Evolutionary conservation across 2,329 filamentous ascomycete species (phyloP).

Genomic region (Knoxdaviesia capensis): DNA sequence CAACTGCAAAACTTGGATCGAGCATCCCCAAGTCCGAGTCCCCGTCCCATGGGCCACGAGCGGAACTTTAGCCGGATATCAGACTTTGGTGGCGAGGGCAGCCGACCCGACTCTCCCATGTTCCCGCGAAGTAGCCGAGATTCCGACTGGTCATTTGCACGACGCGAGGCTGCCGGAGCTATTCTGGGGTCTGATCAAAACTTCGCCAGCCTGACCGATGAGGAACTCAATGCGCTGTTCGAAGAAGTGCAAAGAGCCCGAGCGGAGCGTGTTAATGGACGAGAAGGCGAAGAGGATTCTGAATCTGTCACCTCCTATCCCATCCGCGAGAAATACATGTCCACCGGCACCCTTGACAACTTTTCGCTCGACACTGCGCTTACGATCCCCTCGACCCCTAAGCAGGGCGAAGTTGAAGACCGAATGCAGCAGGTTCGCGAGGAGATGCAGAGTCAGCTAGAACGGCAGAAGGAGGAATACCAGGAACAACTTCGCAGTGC

Average conservation of each 20-base stretch:
- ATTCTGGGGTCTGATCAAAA: constrained; percentile 83
- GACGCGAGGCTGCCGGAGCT: constrained; percentile 79
- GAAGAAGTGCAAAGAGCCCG: constrained; percentile 83
- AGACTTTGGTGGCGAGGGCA: constrained; percentile 45
- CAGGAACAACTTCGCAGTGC: constrained; percentile 57
- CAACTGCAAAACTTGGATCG: constrained; percentile 38
- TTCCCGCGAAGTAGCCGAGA: constrained; percentile 48
- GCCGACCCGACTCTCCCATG: constrained; percentile 61
- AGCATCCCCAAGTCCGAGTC: constrained; percentile 35
- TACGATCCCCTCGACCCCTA: constrained; percentile 86
- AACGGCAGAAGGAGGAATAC: constrained; percentile 69
- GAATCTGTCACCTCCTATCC: constrained; percentile 81
- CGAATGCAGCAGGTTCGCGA: constrained; percentile 55
- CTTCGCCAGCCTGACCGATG: constrained; percentile 74
- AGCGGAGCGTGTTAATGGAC: constrained; percentile 49
- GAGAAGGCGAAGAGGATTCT: constrained; percentile 72
- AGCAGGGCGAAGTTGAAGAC: constrained; percentile 56
- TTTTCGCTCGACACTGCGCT: constrained; percentile 87
- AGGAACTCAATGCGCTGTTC: constrained; percentile 82
- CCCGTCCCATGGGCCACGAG: constrained; percentile 47
- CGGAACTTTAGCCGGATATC: constrained; percentile 64
- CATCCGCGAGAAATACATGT: constrained; percentile 84
- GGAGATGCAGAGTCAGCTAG: constrained; percentile 65
- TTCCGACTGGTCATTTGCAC: constrained; percentile 85
- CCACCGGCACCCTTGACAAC: constrained; percentile 84